Conservation (phyloP, 257 asterid species). For the Solanum habrochaites region DNA sequence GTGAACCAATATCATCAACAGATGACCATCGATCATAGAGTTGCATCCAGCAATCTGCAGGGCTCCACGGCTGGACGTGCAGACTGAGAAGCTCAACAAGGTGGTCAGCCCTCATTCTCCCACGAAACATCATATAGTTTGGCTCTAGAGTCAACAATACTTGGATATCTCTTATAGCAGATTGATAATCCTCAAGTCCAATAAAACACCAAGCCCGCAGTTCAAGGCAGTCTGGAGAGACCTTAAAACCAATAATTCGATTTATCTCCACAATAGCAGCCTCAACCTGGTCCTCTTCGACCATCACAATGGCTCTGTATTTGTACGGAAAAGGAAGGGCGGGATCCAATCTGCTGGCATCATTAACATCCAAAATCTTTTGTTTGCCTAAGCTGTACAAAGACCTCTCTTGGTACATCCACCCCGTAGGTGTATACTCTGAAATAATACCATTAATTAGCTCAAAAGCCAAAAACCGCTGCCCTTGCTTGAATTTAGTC, state of each 20-base stretch:
- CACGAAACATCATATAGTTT: constrained; percentile 30
- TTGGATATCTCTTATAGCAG: constrained; percentile 34
- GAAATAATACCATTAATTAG: constrained; percentile 19
- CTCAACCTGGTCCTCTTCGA: constrained; percentile 26
- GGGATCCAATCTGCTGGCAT: constrained; percentile 38
- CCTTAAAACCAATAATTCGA: constrained; percentile 33
- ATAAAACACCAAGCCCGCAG: constrained; percentile 37
- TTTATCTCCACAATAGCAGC: constrained; percentile 30
- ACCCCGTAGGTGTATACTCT: constrained; percentile 22
- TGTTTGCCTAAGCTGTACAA: constrained; percentile 28
- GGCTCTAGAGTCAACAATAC: constrained; percentile 39
- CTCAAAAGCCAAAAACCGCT: constrained; percentile 21
- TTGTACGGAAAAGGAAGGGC: constrained; percentile 35
- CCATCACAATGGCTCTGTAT: constrained; percentile 31
- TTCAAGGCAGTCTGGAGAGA: constrained; percentile 34
- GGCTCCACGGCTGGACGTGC: constrained; percentile 27
- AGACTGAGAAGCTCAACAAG: constrained; percentile 27
- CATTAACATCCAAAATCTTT: constrained; percentile 27
- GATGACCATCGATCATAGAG: constrained; percentile 41
- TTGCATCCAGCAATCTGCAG: constrained; percentile 55
- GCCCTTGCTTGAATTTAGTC: constrained; percentile 31
- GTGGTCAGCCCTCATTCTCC: constrained; percentile 37
- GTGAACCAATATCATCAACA: constrained; percentile 42
- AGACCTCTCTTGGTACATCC: constrained; percentile 47
- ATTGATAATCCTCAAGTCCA: constrained; percentile 28